Evolutionary conservation across 352 stramenopile species (phyloP).

Genomic region (Globisporangium nagaii): DNA sequence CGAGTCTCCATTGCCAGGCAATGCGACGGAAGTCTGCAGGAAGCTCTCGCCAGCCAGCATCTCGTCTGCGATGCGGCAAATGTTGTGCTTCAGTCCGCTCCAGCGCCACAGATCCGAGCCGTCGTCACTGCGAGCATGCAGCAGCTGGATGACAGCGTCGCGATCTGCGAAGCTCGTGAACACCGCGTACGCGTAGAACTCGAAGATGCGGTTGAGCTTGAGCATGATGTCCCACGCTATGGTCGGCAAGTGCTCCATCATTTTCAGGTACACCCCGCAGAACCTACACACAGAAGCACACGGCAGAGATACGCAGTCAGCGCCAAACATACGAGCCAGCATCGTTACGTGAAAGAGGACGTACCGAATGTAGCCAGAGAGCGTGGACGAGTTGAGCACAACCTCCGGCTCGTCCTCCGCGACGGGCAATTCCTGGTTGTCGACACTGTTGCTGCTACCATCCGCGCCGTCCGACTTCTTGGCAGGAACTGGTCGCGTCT

Average conservation of each 20-base stretch:
- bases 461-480: conserved; percentile 19
- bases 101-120: conserved; percentile 22
- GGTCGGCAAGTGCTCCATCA: conserved; percentile 79
- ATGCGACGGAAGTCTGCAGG: conserved; percentile 37
- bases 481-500: conserved; percentile 18
- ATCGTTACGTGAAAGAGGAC: conserved; percentile 1
- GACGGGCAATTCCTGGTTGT: not conserved
- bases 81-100: conserved; percentile 35
- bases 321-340: not conserved
- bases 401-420: conserved; percentile 38
- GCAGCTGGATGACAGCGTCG: conserved; percentile 41
- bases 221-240: conserved; percentile 66
- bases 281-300: conserved; percentile 27
- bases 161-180: conserved; percentile 60
- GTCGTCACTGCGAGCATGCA: conserved; percentile 26
- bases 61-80: conserved; percentile 51
- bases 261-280: conserved; percentile 82
- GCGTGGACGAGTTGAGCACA: conserved; percentile 65
- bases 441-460: not conserved
- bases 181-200: conserved; percentile 75
- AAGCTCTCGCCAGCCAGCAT: conserved; percentile 38
- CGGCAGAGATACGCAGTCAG: too few relatives aligned
- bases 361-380: conserved; percentile 69
- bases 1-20: conserved; percentile 12
- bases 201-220: conserved; percentile 69